Evolutionary conservation across 768 basidiomycete species (phyloP).

Genomic region (Pleurotus pulmonarius): DNA sequence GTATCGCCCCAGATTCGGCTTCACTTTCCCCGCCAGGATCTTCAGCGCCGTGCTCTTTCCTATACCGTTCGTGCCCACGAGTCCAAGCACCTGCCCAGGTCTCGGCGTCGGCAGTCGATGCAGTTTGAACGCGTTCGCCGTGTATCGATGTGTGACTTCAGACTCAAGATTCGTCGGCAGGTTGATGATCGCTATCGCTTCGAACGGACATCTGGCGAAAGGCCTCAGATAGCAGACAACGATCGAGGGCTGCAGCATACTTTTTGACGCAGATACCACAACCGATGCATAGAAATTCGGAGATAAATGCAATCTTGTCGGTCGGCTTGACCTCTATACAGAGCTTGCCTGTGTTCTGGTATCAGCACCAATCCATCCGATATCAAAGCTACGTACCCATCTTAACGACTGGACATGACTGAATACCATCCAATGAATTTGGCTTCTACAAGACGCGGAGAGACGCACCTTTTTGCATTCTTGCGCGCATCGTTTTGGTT

Average conservation of each 20-base stretch:
- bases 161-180: constrained; percentile 95
- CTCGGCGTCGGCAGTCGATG: constrained; percentile 96
- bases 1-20: constrained; percentile 96
- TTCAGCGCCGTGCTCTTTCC: constrained; percentile 98
- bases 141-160: constrained; percentile 96
- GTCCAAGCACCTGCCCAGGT: constrained; percentile 96
- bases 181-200: constrained; percentile 99
- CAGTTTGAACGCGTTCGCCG: constrained; percentile 98
- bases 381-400: constrained; percentile 62
- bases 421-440: not conserved
- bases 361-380: not conserved
- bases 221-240: not conserved
- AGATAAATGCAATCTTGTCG: constrained; percentile 98
- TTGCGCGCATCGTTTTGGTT: constrained; percentile 94
- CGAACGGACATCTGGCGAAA: constrained; percentile 85
- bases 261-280: constrained; percentile 99
- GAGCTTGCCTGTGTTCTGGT: constrained; percentile 66
- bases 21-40: constrained; percentile 93
- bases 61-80: constrained; percentile 99
- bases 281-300: constrained; percentile 97
- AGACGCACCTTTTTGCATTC: constrained; percentile 90
- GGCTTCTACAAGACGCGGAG: not conserved
- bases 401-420: constrained; percentile 96
- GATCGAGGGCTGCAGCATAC: constrained; percentile 42
- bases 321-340: constrained; percentile 97